Percentiles rank a stretch among this genome's conserved stretches.
These are phyloP conservation scores for Lactarius akahatsu DNA, from an alignment of 768 basidiomycete genomes.

Conservation along the genomic window DNA sequence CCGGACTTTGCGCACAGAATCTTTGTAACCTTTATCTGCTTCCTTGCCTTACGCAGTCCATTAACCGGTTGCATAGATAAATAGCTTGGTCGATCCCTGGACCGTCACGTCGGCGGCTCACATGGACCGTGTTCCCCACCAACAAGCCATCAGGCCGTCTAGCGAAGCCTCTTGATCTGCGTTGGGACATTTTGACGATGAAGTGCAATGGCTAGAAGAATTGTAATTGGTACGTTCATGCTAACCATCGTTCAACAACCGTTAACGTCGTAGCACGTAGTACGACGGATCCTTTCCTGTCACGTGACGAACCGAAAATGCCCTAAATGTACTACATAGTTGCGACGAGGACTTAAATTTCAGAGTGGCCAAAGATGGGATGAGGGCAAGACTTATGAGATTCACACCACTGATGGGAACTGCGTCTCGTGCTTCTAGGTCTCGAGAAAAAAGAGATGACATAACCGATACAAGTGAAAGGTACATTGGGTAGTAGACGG, in stretches of 20 bases:
- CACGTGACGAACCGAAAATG: too few species aligned
- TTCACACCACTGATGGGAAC: too few species aligned
- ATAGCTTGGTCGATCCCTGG: background rate
- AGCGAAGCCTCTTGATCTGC: background rate
- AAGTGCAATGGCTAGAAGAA: background rate
- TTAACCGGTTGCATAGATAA: background rate
- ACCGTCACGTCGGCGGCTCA: background rate
- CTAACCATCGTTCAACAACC: background rate
- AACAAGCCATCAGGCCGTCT: background rate
- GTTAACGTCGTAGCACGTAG: background rate
- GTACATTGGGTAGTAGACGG: too few species aligned
- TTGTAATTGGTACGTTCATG: background rate
- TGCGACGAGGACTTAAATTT: too few species aligned
- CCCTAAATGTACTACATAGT: too few species aligned
- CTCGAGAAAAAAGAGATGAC: too few species aligned
- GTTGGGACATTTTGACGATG: background rate
- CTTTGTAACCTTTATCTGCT: background rate
- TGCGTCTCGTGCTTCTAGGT: too few species aligned
- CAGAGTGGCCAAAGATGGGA: too few species aligned
- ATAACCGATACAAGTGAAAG: too few species aligned
- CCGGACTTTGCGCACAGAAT: constrained; percentile 42
- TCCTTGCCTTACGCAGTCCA: background rate
- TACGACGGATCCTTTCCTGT: too few species aligned
- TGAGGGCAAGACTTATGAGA: too few species aligned
- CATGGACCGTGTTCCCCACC: background rate